Percentiles rank a stretch among this genome's conserved stretches.
Conservation (phyloP, 192 early-diverging fungal genomes). For the Phlyctochytrium planicorne region DNA sequence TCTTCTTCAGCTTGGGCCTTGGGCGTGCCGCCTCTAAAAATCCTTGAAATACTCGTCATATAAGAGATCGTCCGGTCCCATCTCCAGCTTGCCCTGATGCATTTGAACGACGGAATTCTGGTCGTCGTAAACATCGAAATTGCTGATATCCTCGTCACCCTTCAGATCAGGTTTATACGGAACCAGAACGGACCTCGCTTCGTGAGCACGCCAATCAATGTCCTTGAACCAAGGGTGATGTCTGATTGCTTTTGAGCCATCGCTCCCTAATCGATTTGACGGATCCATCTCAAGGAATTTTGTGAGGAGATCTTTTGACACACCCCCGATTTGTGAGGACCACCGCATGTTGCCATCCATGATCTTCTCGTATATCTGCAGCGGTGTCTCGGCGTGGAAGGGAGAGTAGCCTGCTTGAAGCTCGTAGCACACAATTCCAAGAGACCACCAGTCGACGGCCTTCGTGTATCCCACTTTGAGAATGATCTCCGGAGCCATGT, state of each 20-base stretch:
- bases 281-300: slow-evolving; percentile 18
- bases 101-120: slow-evolving; percentile 22
- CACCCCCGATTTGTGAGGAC: slow-evolving; percentile 29
- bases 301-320: slow-evolving; percentile 19
- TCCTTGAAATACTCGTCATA: slow-evolving; percentile 30
- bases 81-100: slow-evolving; percentile 14
- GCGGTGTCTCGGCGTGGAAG: slow-evolving; percentile 38
- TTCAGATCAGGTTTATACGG: slow-evolving; percentile 43
- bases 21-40: slow-evolving; percentile 15
- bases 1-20: too few species aligned
- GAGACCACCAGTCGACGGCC: slow-evolving; percentile 46
- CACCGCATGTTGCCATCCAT: slow-evolving; percentile 31
- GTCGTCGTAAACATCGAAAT: slow-evolving; percentile 39
- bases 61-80: slow-evolving; percentile 18
- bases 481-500: slow-evolving; percentile 44
- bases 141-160: slow-evolving; percentile 35
- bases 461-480: slow-evolving; percentile 39
- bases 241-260: slow-evolving; percentile 37
- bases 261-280: slow-evolving; percentile 24
- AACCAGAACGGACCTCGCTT: slow-evolving; percentile 30
- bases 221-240: slow-evolving; percentile 28
- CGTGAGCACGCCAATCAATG: slow-evolving; percentile 33
- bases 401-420: slow-evolving; percentile 44
- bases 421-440: slow-evolving; percentile 44
- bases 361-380: slow-evolving; percentile 41